These are phyloP conservation scores for Persicaria maculosa DNA, from an alignment of 148 eudicot species.

Conservation along the genomic window DNA sequence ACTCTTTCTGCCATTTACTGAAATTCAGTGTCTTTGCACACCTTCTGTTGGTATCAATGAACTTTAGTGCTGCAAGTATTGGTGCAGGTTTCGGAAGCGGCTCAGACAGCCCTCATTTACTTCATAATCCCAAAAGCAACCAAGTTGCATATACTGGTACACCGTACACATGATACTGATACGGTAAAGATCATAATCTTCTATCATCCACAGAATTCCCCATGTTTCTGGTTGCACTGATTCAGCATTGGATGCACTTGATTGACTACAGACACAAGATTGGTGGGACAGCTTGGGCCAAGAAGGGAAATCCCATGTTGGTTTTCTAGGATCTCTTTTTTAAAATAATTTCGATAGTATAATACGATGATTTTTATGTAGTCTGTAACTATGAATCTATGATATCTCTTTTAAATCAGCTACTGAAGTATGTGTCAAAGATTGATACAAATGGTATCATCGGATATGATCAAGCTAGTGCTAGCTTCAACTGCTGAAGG, in stretches of 20 bases:
- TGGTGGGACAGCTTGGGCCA: slow-evolving; percentile 80
- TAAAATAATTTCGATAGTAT: too few relatives aligned
- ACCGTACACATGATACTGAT: slow-evolving; percentile 97
- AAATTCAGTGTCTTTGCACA: slow-evolving; percentile 11
- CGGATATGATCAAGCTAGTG: slow-evolving; percentile 63
- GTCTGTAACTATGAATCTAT: too few relatives aligned
- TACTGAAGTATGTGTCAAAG: slow-evolving; percentile 57
- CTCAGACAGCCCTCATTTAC: slow-evolving; percentile 85
- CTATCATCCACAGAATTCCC: too few relatives aligned
- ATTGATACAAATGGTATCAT: slow-evolving; percentile 47
- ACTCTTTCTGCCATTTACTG: slow-evolving; percentile 19
- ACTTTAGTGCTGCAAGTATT: too few relatives aligned
- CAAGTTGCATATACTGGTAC: slow-evolving; percentile 94
- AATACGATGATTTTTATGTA: too few relatives aligned
- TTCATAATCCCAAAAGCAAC: slow-evolving; percentile 83
- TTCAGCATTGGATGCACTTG: too few relatives aligned
- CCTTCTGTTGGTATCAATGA: too few relatives aligned
- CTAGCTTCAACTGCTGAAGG: slow-evolving; percentile 71
- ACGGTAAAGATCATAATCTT: slow-evolving; percentile 38
- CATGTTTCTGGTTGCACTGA: too few relatives aligned
- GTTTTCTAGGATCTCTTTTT: slow-evolving; percentile 18
- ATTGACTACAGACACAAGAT: slow-evolving; percentile 75
- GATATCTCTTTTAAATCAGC: slow-evolving; percentile 54
- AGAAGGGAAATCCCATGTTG: slow-evolving; percentile 65
- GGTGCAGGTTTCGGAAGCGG: slow-evolving; percentile 81